Conservation (phyloP, 306 rosid genomes). For the Acacia melanoxylon region DNA sequence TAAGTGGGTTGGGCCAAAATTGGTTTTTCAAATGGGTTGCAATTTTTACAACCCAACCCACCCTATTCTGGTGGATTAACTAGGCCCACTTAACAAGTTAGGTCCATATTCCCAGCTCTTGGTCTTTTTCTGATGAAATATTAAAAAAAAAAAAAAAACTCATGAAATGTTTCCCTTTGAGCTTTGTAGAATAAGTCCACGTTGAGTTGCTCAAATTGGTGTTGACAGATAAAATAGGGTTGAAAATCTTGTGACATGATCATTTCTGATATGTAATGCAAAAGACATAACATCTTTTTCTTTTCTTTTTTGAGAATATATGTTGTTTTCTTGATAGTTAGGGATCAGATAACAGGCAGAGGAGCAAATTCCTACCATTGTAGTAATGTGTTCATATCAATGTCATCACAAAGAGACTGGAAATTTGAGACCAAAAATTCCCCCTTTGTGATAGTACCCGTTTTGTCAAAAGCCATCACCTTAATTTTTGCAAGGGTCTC, state of each 20-base stretch:
- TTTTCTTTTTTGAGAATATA: neutral
- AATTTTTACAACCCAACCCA: neutral
- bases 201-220: neutral
- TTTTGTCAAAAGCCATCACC: conserved; percentile 84
- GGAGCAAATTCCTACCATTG: conserved; percentile 59
- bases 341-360: neutral
- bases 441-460: conserved; percentile 92
- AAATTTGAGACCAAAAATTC: conserved; percentile 76
- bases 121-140: neutral
- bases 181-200: neutral
- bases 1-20: neutral
- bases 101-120: neutral
- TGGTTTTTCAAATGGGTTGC: neutral
- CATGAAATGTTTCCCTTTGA: neutral
- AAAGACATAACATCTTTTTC: neutral
- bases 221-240: neutral
- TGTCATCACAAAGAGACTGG: conserved; percentile 59
- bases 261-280: neutral
- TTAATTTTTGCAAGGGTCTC: conserved; percentile 79
- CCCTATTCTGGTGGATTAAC: neutral
- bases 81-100: neutral
- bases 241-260: neutral
- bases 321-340: neutral
- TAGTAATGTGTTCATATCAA: conserved; percentile 60
- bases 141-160: too few relatives aligned